Conservation (phyloP, 2,329 filamentous ascomycete genomes). For the Lachnellula occidentalis region DNA sequence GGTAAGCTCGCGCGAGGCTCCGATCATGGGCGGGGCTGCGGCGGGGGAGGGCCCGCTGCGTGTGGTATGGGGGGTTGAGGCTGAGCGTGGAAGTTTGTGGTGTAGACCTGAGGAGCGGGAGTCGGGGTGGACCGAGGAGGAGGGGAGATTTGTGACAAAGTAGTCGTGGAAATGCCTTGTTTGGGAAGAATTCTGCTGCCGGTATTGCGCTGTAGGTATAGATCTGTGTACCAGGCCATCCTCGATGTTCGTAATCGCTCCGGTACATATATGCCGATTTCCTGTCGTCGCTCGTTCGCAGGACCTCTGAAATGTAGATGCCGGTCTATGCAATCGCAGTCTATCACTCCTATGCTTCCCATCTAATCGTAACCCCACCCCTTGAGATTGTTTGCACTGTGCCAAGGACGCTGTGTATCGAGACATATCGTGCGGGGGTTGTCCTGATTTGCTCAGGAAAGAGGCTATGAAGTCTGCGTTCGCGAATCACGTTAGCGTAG, state of each 20-base stretch:
- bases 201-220: not conserved
- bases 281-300: not conserved
- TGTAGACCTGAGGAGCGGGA: slow-evolving; percentile 62
- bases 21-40: slow-evolving; percentile 53
- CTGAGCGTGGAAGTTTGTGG: slow-evolving; percentile 81
- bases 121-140: slow-evolving; percentile 87
- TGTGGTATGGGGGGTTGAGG: slow-evolving; percentile 70
- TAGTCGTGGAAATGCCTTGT: slow-evolving; percentile 73
- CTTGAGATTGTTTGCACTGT: slow-evolving; percentile 1
- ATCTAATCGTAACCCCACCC: not conserved
- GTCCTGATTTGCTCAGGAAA: slow-evolving; percentile 19
- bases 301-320: not conserved
- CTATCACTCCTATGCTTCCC: not conserved
- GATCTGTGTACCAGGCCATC: not conserved
- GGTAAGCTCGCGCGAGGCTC: slow-evolving; percentile 69
- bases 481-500: not conserved
- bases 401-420: slow-evolving; percentile 1
- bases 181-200: slow-evolving; percentile 4
- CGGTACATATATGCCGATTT: not conserved
- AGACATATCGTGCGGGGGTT: not conserved
- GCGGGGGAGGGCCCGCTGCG: slow-evolving; percentile 49
- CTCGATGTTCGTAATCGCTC: not conserved
- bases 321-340: slow-evolving; percentile 2
- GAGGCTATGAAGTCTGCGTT: slow-evolving; percentile 29
- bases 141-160: slow-evolving; percentile 93